A percentile compares a stretch with the other conserved stretches of the same genome.
Conservation (phyloP, 139 green algal genomes). For the Chlamydomonas incerta region DNA sequence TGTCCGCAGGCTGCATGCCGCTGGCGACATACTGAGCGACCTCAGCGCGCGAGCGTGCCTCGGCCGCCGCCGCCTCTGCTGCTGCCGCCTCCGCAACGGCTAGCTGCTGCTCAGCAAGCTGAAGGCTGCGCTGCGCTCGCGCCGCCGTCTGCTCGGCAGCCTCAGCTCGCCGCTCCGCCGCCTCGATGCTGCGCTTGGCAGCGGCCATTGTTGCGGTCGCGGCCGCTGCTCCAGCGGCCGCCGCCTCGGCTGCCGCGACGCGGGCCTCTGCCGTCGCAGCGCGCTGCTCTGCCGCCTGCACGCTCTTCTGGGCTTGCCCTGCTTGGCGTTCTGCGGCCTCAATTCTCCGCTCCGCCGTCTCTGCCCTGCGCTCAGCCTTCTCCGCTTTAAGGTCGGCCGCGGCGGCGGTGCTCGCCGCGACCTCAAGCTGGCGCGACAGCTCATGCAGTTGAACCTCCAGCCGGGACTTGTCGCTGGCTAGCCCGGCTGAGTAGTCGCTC, state of each 20-base stretch:
- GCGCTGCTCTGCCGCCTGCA: too few relatives aligned
- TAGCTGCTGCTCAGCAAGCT: neutral
- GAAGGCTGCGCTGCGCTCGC: neutral
- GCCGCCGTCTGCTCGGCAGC: neutral
- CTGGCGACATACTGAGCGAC: neutral
- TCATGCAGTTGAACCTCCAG: conserved; percentile 22
- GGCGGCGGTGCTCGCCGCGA: neutral
- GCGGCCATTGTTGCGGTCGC: neutral
- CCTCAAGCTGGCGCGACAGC: neutral
- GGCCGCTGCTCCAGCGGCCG: too few relatives aligned
- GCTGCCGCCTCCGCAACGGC: neutral
- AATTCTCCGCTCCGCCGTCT: neutral
- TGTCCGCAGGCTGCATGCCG: conserved; percentile 13
- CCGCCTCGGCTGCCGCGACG: neutral
- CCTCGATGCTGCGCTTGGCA: neutral
- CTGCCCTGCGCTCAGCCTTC: neutral
- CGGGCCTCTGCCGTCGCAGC: too few relatives aligned
- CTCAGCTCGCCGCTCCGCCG: neutral
- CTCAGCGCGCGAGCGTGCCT: neutral
- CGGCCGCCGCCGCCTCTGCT: neutral
- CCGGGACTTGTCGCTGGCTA: conserved; percentile 36
- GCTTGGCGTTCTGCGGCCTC: too few relatives aligned
- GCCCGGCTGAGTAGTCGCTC: conserved; percentile 31
- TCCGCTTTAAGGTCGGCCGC: neutral
- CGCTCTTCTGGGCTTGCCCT: too few relatives aligned